phyloP scores from a whole-genome alignment of 2,329 filamentous ascomycete genomes.

The Escovopsis weberi region DNA sequence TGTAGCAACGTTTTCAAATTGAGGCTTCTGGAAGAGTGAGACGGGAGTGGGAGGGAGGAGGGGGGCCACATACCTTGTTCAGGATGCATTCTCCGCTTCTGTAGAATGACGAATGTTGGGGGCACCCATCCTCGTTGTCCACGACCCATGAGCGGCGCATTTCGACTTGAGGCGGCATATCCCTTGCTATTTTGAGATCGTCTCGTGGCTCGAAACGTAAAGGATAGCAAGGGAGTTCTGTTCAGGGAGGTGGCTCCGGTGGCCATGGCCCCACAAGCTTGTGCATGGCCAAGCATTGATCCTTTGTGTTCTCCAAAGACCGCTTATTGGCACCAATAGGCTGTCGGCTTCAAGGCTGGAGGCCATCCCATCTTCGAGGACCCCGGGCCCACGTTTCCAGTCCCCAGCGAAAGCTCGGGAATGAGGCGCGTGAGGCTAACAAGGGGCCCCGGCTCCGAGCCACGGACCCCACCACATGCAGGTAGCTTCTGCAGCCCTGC shows the following conservation, averaged over 20 bases:
- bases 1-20: no score
- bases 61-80: no score
- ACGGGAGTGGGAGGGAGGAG: no score
- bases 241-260: not conserved
- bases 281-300: not conserved
- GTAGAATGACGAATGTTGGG: no score
- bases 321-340: no score
- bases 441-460: not conserved
- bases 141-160: no score
- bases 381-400: not conserved
- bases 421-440: not conserved
- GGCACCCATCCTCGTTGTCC: no score
- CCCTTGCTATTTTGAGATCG: no score
- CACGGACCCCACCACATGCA: not conserved
- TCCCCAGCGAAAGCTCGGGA: not conserved
- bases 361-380: not conserved
- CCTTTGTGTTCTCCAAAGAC: not conserved
- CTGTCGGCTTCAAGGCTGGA: not conserved
- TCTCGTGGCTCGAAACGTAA: no score
- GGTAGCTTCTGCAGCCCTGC: not conserved
- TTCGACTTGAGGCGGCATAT: no score
- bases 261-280: not conserved
- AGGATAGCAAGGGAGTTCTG: not conserved
- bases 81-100: no score
- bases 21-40: no score